Base-by-base conservation (phyloP, 768 basidiomycete species). In the Exidia glandulosa region DNA sequence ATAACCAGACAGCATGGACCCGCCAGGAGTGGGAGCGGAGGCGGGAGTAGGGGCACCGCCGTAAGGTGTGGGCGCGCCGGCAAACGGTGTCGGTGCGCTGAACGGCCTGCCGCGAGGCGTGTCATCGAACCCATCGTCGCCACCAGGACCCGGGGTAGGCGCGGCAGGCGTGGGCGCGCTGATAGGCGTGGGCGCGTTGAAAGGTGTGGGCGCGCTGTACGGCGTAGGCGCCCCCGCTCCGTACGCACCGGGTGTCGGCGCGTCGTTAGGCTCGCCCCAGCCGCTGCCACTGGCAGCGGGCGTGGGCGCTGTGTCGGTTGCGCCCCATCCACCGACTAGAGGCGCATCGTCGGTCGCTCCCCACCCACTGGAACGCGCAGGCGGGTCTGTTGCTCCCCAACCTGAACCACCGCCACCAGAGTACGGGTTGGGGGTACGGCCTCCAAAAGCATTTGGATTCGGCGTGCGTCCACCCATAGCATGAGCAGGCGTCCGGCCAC, bases 401-500 rank as follows among this genome's bases (percentile, higher is more conserved):
- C 69, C 72, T 54, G 64, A 66, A 30, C 64, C 68, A 16, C 67
- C 67, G 31, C 62, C 61, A 57, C 63, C 63, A 27, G 66, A 71
- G 45, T 67, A 66, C 56, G 68, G 68, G 61, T 76, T 65, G n/a
- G 69, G 73, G 50, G 70, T 74, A 37, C 68, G 66, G 62, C 59
- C 54, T 60, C 56, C 66, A 32, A 59, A 30, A 52, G 61, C 71
- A 60, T 81, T 77, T 0, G 83, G 81, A 63, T 84, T 83, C 7
- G 85, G 85, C 2, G 84, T 85, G 13, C 77, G 74, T 1, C 79
- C 72, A 0, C 73, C 70, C 4, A 73, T 71, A 59, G 73, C 74
- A 82, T 78, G 83, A 25, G 79, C 80, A 0, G 82, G 81, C 31
- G 80, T 81, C 62, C 75, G 74, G 10, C 80, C 74, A 33, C 77